Base-by-base conservation (phyloP, 192 early-diverging fungal genomes). In the Coemansia sp. region DNA sequence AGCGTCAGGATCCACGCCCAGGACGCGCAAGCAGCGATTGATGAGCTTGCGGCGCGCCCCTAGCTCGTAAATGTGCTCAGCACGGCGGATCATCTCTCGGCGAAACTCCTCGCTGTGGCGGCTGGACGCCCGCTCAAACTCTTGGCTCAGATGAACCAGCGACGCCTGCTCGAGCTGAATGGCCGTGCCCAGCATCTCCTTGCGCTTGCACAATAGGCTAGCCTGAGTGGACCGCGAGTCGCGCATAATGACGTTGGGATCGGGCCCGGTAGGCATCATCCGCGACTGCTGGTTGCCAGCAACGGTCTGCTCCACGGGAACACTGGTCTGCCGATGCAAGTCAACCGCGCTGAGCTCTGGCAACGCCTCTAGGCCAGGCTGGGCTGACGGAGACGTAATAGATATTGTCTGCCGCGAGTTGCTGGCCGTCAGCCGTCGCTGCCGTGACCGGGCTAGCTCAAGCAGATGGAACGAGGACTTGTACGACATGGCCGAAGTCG, bases 11-110 rank as follows among this genome's bases (percentile, higher is more conserved):
- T 65, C 60, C 10, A 81, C 69, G 5, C 73, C 78, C 0, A 81
- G 66, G 18, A 81, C 63, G 0, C 73, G 73, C 73, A 82, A 31
- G 36, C 80, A 82, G 23, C 80, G 70, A 45, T 82, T 82, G 33
- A 82, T 77, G 6, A 82, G 72, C 72, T 82, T 82, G 36, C 80
- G 71, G 7, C 80, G 64, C 2, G 80, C 78, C 23, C 73, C 70
- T 20, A 81, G 78, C 70, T 81, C 78, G 47, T 81, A 81, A 33
- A 81, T 81, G 39, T 81, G 78, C 67, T 81, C 78, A 16, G 73
- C 78, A 8, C 66, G 73, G 6, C 70, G 57, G 35, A 81, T 26
- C 78, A 81, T 81, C 26, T 70, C 66, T 14, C 36, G 53, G 13
- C 78, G 78, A 37, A 66, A 81, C 13, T 58, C 57, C 57, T 81